A percentile compares a stretch with the other conserved stretches of the same genome.
phyloP scores from a whole-genome alignment of 2,329 filamentous ascomycete species.

The Curvularia eragrostidis region DNA sequence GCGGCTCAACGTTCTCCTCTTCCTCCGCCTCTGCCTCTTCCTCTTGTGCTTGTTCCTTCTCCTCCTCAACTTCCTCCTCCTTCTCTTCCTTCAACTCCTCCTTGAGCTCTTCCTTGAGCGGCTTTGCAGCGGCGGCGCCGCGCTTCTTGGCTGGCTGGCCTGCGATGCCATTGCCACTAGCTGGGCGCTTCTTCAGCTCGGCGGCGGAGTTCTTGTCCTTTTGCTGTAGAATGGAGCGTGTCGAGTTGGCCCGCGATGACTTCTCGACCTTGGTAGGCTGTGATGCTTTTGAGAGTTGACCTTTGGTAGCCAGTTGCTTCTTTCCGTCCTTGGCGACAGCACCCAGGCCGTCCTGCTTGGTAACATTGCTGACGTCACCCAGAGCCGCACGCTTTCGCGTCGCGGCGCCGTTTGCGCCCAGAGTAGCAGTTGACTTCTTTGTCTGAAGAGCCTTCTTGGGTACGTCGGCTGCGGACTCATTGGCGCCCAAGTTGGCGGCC shows the following conservation, averaged over 20 bases:
- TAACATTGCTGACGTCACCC: conserved; percentile 94
- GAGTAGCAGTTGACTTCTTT: conserved; percentile 53
- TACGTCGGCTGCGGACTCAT: conserved; percentile 62
- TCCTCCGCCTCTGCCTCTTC: conserved; percentile 55
- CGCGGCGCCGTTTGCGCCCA: conserved; percentile 50
- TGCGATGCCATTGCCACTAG: conserved; percentile 73
- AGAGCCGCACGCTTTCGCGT: conserved; percentile 81
- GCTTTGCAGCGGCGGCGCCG: conserved; percentile 61
- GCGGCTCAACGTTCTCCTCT: conserved; percentile 64
- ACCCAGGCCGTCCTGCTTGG: conserved; percentile 68
- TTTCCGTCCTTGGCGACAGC: conserved; percentile 64
- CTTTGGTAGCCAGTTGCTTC: conserved; percentile 69
- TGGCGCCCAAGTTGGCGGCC: conserved; percentile 70
- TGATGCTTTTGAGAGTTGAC: conserved; percentile 76
- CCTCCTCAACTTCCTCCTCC: conserved; percentile 65
- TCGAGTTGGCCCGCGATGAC: conserved; percentile 64
- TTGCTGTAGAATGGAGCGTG: conserved; percentile 66
- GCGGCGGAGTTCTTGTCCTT: conserved; percentile 73
- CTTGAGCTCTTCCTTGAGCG: conserved; percentile 63
- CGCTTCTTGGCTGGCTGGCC: conserved; percentile 72
- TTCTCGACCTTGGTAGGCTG: conserved; percentile 86
- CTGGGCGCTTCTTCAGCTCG: conserved; percentile 77
- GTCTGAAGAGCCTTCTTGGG: conserved; percentile 57
- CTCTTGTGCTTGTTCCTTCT: conserved; percentile 55
- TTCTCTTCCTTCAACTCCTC: conserved; percentile 54